Conservation (phyloP, 441 rosid species). For the Pelargonium fulgidum region DNA sequence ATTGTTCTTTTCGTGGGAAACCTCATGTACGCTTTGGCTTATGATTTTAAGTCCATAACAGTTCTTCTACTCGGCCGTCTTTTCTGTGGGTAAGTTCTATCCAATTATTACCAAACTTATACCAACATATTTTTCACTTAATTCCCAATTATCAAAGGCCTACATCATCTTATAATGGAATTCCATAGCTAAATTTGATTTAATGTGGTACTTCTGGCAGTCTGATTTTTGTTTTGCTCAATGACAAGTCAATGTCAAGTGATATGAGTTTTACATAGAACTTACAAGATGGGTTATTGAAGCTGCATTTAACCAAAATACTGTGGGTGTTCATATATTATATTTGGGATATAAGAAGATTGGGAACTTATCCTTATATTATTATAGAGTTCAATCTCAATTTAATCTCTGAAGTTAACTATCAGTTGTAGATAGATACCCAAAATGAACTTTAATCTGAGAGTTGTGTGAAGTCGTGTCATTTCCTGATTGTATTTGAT, state of each 20-base stretch:
- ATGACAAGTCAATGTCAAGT: not conserved
- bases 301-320: not conserved
- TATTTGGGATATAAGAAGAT: too few species aligned
- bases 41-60: slow-evolving; percentile 61
- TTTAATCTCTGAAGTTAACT: too few species aligned
- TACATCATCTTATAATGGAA: too few species aligned
- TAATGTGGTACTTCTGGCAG: not conserved
- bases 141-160: too few species aligned
- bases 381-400: too few species aligned
- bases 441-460: not conserved
- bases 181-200: too few species aligned
- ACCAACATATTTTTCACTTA: too few species aligned
- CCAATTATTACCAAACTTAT: too few species aligned
- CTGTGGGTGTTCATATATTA: not conserved
- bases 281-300: not conserved
- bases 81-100: slow-evolving; percentile 75
- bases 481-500: slow-evolving; percentile 14
- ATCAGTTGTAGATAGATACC: not conserved
- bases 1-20: slow-evolving; percentile 75
- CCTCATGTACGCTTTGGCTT: slow-evolving; percentile 84
- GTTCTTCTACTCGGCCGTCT: slow-evolving; percentile 82
- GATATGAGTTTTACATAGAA: not conserved
- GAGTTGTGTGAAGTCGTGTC: not conserved
- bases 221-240: not conserved
- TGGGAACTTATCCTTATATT: too few species aligned